Evolutionary conservation across 2,329 filamentous ascomycete species (phyloP).

Genomic region (Dactylellina parvicollis): DNA sequence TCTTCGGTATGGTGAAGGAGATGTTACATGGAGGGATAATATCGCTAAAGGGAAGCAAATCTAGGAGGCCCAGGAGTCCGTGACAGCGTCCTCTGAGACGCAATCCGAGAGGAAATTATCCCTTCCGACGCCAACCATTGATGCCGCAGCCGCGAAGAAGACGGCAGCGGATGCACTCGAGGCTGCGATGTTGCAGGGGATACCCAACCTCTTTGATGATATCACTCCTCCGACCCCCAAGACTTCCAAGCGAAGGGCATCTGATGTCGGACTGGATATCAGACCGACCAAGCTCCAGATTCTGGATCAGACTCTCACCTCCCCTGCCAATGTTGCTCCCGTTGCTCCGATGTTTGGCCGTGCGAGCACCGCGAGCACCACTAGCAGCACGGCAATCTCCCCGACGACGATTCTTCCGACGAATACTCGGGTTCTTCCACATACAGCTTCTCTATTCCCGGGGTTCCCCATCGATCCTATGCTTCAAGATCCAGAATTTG

Average conservation of each 20-base stretch:
- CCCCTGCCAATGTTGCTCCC: conserved; percentile 36
- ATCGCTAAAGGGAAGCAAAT: conserved; percentile 11
- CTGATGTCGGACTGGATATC: conserved; percentile 6
- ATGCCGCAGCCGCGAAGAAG: conserved; percentile 45
- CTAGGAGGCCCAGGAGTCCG: conserved; percentile 41
- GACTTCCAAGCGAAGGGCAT: conserved; percentile 28
- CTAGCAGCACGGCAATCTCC: conserved; percentile 37
- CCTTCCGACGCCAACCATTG: conserved; percentile 27
- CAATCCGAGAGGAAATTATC: conserved; percentile 40
- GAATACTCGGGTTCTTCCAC: conserved; percentile 9
- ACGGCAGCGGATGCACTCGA: conserved; percentile 41
- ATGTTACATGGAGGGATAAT: neutral
- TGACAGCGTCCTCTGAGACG: conserved; percentile 26
- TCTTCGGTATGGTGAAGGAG: conserved; percentile 35
- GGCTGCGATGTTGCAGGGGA: conserved; percentile 28
- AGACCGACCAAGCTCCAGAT: conserved; percentile 47
- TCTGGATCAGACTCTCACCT: conserved; percentile 47
- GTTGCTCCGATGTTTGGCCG: conserved; percentile 49
- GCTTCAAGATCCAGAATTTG: conserved; percentile 38
- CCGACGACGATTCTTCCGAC: conserved; percentile 11
- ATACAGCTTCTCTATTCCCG: conserved; percentile 33
- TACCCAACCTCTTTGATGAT: conserved; percentile 38
- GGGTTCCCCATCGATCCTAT: conserved; percentile 48
- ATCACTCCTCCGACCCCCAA: conserved; percentile 14
- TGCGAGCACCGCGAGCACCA: conserved; percentile 2